Evolutionary conservation across 169 alveolate species (phyloP), one percentile per base, ranked within the genome.

Genomic region (Sarcocystis neurona): DNA sequence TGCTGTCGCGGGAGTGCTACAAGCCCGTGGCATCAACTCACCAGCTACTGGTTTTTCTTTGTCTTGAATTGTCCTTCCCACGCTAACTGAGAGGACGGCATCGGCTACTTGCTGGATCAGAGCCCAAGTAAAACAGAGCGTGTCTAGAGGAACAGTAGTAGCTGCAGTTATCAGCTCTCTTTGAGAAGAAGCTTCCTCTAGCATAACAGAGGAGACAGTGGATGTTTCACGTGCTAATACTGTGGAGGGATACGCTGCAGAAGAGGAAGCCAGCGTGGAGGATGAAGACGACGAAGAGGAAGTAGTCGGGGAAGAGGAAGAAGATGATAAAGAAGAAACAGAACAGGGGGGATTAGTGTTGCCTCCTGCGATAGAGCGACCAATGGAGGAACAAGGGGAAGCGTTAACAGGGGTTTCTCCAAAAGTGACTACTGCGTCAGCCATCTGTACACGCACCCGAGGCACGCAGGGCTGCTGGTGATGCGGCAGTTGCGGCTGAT

Each of bases 21-120:
- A 12, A 0, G 58, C 48, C 34, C 32, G 18, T 1, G 82, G 82
- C 2, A 3, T 23, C 6, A 2, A 39, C 12, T 72, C 82, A 20
- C n/a, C 18, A 44, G 46, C 34, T n/a, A n/a, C n/a, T n/a, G n/a
- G n/a, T n/a, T n/a, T n/a, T n/a, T n/a, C n/a, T n/a, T n/a, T n/a
- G 18, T 44, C 75, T 32, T 63, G 46, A n/a, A 15, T 32, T 39
- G 18, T 72, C 15, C 82, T 48, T 2, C 82, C 56, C 6, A 72
- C 46, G 34, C 41, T 39, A 72, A 72, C 82, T 34, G 39, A 20
- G 58, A 72, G 6, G 60, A 44, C 82, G 58, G 37, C 82, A 44
- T 72, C 32, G 30, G 82, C 82, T 8, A 72, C 56, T 44, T 39
- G 82, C 82, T 72, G 82, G 43, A 48, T 39, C 23, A 72, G 56